Evolutionary conservation across 139 green algal species (phyloP).

Genomic region (Chlamydomonas schloesseri): DNA sequence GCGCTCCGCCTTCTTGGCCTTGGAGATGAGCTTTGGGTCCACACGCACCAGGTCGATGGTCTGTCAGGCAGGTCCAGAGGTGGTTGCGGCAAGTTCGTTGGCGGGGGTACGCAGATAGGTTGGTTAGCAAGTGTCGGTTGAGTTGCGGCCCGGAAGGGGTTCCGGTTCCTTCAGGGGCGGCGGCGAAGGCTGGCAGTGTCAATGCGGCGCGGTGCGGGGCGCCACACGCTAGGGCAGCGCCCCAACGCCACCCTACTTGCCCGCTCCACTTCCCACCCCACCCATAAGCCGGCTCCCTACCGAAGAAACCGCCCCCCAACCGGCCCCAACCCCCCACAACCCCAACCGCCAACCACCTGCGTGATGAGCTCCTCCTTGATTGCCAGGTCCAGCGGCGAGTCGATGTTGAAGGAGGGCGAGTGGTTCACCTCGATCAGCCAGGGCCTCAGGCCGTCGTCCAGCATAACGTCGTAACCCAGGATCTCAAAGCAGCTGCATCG

Average conservation of each 20-base stretch:
- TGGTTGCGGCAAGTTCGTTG: no score
- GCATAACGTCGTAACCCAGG: conserved; percentile 74
- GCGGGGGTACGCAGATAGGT: no score
- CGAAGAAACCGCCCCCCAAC: no score
- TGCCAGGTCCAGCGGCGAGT: conserved; percentile 75
- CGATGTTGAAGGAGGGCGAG: conserved; percentile 80
- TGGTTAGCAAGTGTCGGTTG: no score
- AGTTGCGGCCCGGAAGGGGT: no score
- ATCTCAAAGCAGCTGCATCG: conserved; percentile 88
- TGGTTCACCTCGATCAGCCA: conserved; percentile 93
- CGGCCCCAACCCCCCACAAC: conserved; percentile 35
- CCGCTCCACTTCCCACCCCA: no score
- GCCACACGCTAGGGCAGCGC: no score
- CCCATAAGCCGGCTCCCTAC: no score
- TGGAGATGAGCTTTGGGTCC: conserved; percentile 58
- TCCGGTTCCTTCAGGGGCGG: no score
- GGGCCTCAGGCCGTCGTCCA: conserved; percentile 75
- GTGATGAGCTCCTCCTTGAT: conserved; percentile 69
- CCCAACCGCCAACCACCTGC: conserved; percentile 37
- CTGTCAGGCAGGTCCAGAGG: neutral
- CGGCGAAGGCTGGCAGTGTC: no score
- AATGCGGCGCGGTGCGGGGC: no score
- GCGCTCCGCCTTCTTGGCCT: conserved; percentile 62
- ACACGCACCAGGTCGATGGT: conserved; percentile 56
- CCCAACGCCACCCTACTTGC: no score